phyloP scores from a whole-genome alignment of 1,284 basidiomycete species.

The Marasmius tenuissimus region DNA sequence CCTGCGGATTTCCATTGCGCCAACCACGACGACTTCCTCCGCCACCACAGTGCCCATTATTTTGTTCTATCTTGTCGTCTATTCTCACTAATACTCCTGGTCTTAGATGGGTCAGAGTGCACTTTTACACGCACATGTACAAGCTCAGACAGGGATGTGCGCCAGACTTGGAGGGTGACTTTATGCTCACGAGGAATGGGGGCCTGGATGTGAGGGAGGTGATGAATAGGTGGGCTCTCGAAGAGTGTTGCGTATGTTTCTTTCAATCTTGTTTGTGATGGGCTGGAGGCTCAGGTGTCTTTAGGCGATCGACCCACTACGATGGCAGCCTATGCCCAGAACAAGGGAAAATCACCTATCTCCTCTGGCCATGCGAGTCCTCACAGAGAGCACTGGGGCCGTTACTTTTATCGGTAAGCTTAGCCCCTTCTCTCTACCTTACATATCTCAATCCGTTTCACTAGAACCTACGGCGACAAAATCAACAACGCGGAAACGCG shows the following conservation, averaged over 20 bases:
- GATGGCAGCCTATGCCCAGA: slow-evolving; percentile 6
- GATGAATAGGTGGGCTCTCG: slow-evolving; percentile 9
- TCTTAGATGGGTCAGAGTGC: slow-evolving; percentile 10
- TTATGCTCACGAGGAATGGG: slow-evolving; percentile 4
- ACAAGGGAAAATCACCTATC: slow-evolving; percentile 4
- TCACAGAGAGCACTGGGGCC: slow-evolving; percentile 1
- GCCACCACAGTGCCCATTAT: slow-evolving; percentile 6
- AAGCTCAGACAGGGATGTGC: slow-evolving; percentile 9
- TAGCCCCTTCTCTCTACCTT: background rate
- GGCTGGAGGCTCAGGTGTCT: background rate
- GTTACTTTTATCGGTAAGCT: slow-evolving; percentile 10
- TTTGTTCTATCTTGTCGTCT: background rate
- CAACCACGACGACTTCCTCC: slow-evolving; percentile 8
- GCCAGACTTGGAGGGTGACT: slow-evolving; percentile 11
- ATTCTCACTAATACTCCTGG: background rate
- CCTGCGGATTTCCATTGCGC: slow-evolving; percentile 5
- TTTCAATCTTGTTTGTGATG: background rate
- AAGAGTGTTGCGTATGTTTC: slow-evolving; percentile 7
- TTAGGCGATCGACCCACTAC: slow-evolving; percentile 10
- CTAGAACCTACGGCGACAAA: slow-evolving; percentile 8
- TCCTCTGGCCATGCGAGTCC: slow-evolving; percentile 7
- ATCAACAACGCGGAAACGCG: slow-evolving; percentile 7
- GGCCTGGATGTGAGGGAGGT: slow-evolving; percentile 6
- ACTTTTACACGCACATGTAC: slow-evolving; percentile 13
- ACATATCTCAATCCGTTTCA: background rate